phyloP scores from a whole-genome alignment of 805 yeast genomes.

The Teunomyces barrocoloradensis region DNA sequence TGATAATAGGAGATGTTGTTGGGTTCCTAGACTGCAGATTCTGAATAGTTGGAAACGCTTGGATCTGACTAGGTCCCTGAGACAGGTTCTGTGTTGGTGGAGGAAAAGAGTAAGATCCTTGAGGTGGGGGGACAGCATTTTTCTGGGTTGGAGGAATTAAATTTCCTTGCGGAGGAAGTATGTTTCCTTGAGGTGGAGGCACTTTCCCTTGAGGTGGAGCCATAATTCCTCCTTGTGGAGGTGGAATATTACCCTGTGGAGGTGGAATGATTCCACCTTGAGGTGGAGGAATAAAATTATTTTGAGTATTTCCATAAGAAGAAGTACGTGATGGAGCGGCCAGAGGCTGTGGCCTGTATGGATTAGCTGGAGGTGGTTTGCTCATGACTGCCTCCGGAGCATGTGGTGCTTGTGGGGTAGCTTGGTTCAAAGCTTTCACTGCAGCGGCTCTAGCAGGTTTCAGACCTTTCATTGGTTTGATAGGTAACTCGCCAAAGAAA shows the following conservation, averaged over 20 bases:
- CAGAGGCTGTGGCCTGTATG: slow-evolving; percentile 29
- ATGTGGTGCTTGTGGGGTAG: slow-evolving; percentile 9
- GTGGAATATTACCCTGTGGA: slow-evolving; percentile 1
- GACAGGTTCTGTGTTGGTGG: neutral
- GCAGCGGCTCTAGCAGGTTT: slow-evolving; percentile 32
- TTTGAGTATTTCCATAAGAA: neutral
- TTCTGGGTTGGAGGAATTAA: neutral
- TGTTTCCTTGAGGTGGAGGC: neutral
- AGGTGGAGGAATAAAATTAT: neutral
- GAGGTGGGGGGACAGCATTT: slow-evolving; percentile 6
- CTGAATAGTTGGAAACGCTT: slow-evolving; percentile 10
- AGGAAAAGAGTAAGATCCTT: no score
- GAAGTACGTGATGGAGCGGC: neutral
- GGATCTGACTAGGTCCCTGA: slow-evolving; percentile 7
- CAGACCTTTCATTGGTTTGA: slow-evolving; percentile 24
- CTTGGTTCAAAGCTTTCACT: slow-evolving; percentile 11
- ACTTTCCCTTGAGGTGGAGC: neutral
- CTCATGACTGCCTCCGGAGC: slow-evolving; percentile 9
- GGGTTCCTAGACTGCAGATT: slow-evolving; percentile 4
- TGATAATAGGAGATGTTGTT: slow-evolving; percentile 20
- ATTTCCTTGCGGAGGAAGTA: slow-evolving; percentile 6
- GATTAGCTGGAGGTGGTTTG: slow-evolving; percentile 21
- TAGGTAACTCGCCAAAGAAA: slow-evolving; percentile 62
- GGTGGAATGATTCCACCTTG: neutral
- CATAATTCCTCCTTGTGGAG: neutral